Conservation (phyloP, 352 stramenopile species). For the Pythium rishiriense region DNA sequence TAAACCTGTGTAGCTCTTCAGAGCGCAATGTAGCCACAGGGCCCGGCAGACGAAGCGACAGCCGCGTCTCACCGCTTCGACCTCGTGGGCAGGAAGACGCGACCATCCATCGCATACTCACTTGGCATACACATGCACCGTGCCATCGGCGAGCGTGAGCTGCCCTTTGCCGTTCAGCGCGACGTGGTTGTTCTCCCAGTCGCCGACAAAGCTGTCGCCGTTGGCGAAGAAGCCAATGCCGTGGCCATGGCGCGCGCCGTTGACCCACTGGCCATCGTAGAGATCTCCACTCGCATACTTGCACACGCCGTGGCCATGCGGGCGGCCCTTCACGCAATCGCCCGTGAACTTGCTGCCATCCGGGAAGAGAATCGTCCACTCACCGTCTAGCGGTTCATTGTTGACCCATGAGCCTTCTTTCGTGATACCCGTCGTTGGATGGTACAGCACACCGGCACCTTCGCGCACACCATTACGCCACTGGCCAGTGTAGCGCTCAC, state of each 20-base stretch:
- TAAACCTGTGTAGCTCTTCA: not conserved
- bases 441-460: constrained; percentile 45
- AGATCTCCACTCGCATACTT: constrained; percentile 84
- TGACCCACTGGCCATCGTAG: constrained; percentile 83
- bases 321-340: constrained; percentile 56
- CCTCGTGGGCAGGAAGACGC: too few species aligned
- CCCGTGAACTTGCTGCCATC: constrained; percentile 78
- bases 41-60: too few species aligned
- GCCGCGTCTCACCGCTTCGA: too few species aligned
- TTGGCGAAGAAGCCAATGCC: constrained; percentile 76
- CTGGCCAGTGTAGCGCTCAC: constrained; percentile 73
- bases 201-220: constrained; percentile 68
- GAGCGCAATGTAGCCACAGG: not conserved
- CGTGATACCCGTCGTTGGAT: constrained; percentile 48
- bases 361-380: constrained; percentile 80
- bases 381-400: constrained; percentile 60
- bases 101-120: constrained; percentile 22
- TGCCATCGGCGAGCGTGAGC: constrained; percentile 72
- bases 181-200: constrained; percentile 84
- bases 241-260: constrained; percentile 73
- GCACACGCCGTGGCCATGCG: constrained; percentile 70
- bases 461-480: constrained; percentile 56
- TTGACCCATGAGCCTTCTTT: constrained; percentile 68
- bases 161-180: constrained; percentile 68
- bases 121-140: constrained; percentile 64